Percentiles rank a stretch among this genome's conserved stretches.
phyloP scores from a whole-genome alignment of 2,329 filamentous ascomycete species.

The Sarocladium strictum region DNA sequence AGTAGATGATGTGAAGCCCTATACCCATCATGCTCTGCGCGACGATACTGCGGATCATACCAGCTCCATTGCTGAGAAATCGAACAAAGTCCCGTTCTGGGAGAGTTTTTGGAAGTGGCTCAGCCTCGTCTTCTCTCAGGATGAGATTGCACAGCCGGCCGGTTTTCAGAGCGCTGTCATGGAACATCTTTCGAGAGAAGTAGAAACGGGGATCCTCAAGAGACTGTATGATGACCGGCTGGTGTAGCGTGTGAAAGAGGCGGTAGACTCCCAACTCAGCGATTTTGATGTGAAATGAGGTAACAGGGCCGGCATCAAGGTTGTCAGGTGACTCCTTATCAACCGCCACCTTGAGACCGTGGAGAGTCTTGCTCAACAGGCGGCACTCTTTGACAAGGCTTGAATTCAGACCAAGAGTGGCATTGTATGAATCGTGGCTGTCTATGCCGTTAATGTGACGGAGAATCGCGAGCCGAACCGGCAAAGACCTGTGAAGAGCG shows the following conservation, averaged over 20 bases:
- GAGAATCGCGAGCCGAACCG: conserved; percentile 36
- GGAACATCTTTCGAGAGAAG: conserved; percentile 45
- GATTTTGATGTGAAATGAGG: conserved; percentile 35
- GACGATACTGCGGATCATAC: conserved; percentile 36
- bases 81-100: conserved; percentile 27
- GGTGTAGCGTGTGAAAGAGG: conserved; percentile 48
- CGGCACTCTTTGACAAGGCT: conserved; percentile 36
- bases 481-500: conserved; percentile 36
- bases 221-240: conserved; percentile 39
- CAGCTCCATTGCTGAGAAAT: conserved; percentile 33
- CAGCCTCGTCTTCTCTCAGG: conserved; percentile 13
- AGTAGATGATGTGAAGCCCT: conserved; percentile 24
- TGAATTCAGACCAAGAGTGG: conserved; percentile 39
- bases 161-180: conserved; percentile 35
- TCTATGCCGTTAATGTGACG: conserved; percentile 41
- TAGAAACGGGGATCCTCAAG: conserved; percentile 41
- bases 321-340: conserved; percentile 14
- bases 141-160: conserved; percentile 24
- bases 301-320: conserved; percentile 14
- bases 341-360: conserved; percentile 25
- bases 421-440: conserved; percentile 36
- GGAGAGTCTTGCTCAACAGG: conserved; percentile 25
- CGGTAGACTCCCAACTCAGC: conserved; percentile 38
- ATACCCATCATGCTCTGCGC: conserved; percentile 35
- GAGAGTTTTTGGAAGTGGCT: conserved; percentile 12